phyloP scores from a whole-genome alignment of 805 yeast species.

The Candida sithepensis region DNA sequence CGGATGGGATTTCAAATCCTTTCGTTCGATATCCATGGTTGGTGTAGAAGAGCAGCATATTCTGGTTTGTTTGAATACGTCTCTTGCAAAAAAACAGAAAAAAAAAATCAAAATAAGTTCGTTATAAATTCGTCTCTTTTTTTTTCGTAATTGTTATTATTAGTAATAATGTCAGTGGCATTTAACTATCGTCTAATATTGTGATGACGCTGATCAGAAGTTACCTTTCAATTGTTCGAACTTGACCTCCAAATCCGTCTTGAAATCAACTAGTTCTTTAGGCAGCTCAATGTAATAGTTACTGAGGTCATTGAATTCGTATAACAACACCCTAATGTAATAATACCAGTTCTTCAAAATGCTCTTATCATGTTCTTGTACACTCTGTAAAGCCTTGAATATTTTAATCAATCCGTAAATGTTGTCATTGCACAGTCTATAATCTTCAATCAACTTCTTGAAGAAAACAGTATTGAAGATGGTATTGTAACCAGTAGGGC shows the following conservation, averaged over 20 bases:
- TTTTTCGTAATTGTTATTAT: too few relatives aligned
- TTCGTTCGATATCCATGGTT: neutral
- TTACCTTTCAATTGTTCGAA: neutral
- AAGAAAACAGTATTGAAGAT: conserved; percentile 25
- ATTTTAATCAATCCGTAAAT: conserved; percentile 33
- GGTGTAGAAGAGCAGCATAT: too few relatives aligned
- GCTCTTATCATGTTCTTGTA: conserved; percentile 1
- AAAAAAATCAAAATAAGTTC: neutral
- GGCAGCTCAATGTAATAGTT: conserved; percentile 34
- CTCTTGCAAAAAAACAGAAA: neutral
- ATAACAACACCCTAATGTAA: conserved; percentile 27
- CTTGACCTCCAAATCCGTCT: conserved; percentile 5
- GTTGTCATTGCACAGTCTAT: conserved; percentile 31
- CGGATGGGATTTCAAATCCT: neutral
- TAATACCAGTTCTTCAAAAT: conserved; percentile 25
- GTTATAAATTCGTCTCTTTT: neutral
- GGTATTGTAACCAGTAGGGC: conserved; percentile 8
- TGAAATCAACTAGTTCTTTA: conserved; percentile 27
- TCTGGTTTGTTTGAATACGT: neutral
- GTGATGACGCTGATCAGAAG: neutral
- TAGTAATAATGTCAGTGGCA: neutral
- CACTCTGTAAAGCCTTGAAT: conserved; percentile 12
- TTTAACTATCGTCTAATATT: too few relatives aligned
- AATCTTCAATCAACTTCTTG: conserved; percentile 30
- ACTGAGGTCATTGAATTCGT: conserved; percentile 33